Percentiles rank a stretch among this genome's conserved stretches.
These are phyloP conservation scores for Alternaria sp. DNA, from an alignment of 2,329 filamentous ascomycete genomes.

Conservation along the genomic window DNA sequence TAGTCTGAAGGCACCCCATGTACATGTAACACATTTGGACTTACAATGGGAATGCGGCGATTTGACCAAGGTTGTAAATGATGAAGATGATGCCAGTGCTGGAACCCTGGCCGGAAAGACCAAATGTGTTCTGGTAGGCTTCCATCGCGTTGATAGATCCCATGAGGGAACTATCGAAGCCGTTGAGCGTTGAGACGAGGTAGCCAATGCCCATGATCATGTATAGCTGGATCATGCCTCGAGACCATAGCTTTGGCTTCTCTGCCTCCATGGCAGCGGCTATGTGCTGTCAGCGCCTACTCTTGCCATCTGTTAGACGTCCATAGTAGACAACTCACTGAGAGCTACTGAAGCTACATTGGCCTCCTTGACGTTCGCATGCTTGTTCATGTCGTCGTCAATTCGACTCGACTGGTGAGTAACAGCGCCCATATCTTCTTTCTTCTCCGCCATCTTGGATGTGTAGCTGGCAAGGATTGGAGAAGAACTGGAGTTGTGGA, in stretches of 20 bases:
- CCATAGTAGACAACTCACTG: slow-evolving; percentile 23
- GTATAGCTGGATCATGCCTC: slow-evolving; percentile 46
- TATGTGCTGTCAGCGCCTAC: slow-evolving; percentile 20
- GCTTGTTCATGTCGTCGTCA: slow-evolving; percentile 36
- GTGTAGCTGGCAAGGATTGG: not conserved
- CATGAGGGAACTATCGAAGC: slow-evolving; percentile 52
- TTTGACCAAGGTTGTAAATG: slow-evolving; percentile 60
- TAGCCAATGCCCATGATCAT: slow-evolving; percentile 48
- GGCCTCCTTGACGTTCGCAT: slow-evolving; percentile 36
- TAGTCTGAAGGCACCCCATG: not conserved
- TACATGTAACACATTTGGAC: not conserved
- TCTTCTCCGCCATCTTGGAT: slow-evolving; percentile 32
- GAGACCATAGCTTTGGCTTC: slow-evolving; percentile 43
- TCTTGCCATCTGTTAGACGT: not conserved
- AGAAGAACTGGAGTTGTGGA: slow-evolving; percentile 5
- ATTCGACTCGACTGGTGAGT: slow-evolving; percentile 37
- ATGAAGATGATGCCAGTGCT: slow-evolving; percentile 60
- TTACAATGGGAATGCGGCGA: slow-evolving; percentile 58
- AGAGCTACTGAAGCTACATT: slow-evolving; percentile 45
- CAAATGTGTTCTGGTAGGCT: slow-evolving; percentile 61
- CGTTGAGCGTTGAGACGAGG: slow-evolving; percentile 48
- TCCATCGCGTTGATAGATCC: slow-evolving; percentile 64
- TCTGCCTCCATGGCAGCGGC: slow-evolving; percentile 47
- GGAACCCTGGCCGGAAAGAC: slow-evolving; percentile 58
- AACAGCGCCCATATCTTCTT: slow-evolving; percentile 31